Conservation (phyloP, 305 asterid species). For the Euphrasia arctica region DNA sequence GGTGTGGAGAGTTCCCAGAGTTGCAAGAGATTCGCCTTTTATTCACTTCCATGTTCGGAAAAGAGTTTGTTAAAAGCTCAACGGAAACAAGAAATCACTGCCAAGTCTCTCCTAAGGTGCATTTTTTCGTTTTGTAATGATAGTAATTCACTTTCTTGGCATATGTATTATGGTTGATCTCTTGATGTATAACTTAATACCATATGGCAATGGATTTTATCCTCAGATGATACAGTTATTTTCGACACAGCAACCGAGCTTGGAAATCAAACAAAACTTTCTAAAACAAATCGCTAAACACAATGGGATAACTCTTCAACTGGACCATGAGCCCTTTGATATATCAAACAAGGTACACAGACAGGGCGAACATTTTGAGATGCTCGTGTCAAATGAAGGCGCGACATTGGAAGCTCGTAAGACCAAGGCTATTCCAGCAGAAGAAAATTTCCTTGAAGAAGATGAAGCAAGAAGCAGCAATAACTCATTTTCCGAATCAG, state of each 20-base stretch:
- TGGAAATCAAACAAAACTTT: slow-evolving; percentile 43
- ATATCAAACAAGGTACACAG: slow-evolving; percentile 6
- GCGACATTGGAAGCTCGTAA: background rate
- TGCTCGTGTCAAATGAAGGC: slow-evolving; percentile 8
- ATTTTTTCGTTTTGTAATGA: background rate
- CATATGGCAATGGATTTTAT: background rate
- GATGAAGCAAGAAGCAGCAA: slow-evolving; percentile 15
- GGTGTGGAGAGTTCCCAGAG: slow-evolving; percentile 61
- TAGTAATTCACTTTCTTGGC: background rate
- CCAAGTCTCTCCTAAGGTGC: slow-evolving; percentile 43
- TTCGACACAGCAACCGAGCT: slow-evolving; percentile 46
- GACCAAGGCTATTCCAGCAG: background rate
- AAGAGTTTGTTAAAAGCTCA: slow-evolving; percentile 40
- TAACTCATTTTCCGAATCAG: slow-evolving; percentile 13
- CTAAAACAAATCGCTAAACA: slow-evolving; percentile 51
- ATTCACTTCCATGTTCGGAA: slow-evolving; percentile 39
- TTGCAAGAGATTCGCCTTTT: slow-evolving; percentile 47
- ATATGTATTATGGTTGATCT: background rate
- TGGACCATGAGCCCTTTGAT: slow-evolving; percentile 14
- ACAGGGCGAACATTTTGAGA: slow-evolving; percentile 4
- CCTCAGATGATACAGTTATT: slow-evolving; percentile 53
- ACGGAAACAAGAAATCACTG: slow-evolving; percentile 39
- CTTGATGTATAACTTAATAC: background rate
- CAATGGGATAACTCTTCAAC: slow-evolving; percentile 29
- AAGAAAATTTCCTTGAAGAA: background rate